A percentile compares a stretch with the other conserved stretches of the same genome.
These are phyloP conservation scores for Mycena haematopus DNA, from an alignment of 768 basidiomycete species.

Conservation along the genomic window DNA sequence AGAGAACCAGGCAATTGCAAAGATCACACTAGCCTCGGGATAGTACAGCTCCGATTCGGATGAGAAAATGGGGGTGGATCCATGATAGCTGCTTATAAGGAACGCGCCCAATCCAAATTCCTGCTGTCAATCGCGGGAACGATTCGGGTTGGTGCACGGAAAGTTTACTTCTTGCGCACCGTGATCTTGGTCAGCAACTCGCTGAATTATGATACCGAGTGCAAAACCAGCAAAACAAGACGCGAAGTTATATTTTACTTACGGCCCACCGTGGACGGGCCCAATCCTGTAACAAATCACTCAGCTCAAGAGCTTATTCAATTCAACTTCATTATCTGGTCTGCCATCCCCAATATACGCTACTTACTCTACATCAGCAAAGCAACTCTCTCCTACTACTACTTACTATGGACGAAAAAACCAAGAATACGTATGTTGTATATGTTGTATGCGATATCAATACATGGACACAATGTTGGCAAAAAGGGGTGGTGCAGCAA, in stretches of 20 bases:
- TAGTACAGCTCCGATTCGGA: background rate
- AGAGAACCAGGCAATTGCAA: background rate
- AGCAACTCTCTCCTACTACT: constrained; percentile 14
- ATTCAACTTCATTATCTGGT: constrained; percentile 19
- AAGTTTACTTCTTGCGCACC: background rate
- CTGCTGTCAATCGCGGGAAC: constrained; percentile 2
- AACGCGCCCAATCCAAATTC: background rate
- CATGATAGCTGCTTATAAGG: background rate
- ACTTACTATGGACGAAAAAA: constrained; percentile 16
- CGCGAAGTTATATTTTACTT: no score
- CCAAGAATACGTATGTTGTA: constrained; percentile 20
- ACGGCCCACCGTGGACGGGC: no score
- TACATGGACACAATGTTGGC: constrained; percentile 28
- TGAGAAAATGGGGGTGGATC: background rate
- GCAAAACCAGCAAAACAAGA: no score
- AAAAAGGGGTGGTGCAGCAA: constrained; percentile 18
- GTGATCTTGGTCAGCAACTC: no score
- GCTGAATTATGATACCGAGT: no score
- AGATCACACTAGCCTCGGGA: constrained; percentile 1
- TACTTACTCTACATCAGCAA: constrained; percentile 29
- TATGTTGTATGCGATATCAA: constrained; percentile 13
- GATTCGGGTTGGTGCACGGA: no score
- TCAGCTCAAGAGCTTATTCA: no score
- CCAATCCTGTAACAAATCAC: no score
- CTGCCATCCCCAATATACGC: constrained; percentile 22